These are phyloP conservation scores for Vitis hybrid DNA, from an alignment of 177 flowering plant genomes.

Conservation along the genomic window DNA sequence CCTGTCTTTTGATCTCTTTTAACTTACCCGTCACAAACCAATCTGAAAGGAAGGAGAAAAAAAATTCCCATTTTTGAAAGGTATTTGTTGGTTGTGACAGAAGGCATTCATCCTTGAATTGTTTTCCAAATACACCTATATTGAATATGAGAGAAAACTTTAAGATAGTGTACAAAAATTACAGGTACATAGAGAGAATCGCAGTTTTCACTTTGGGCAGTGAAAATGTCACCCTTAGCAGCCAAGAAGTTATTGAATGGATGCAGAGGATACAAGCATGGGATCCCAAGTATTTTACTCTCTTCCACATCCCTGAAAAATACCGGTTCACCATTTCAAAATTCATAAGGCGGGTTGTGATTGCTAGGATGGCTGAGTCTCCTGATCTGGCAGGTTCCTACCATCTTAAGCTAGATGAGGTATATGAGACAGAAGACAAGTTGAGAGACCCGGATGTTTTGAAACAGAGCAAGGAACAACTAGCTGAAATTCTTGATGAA, in stretches of 20 bases:
- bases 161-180: constrained; percentile 4
- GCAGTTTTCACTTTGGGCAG: constrained; percentile 52
- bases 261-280: constrained; percentile 83
- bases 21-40: background rate
- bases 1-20: background rate
- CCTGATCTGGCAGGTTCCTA: constrained; percentile 81
- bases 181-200: constrained; percentile 85
- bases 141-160: background rate
- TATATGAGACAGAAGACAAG: constrained; percentile 77
- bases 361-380: constrained; percentile 86
- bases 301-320: constrained; percentile 67
- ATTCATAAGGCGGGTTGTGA: constrained; percentile 72
- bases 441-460: constrained; percentile 48
- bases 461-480: constrained; percentile 53
- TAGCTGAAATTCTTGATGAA: constrained; percentile 68
- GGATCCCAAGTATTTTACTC: constrained; percentile 81
- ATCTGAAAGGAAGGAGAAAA: too few relatives aligned
- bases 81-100: too few relatives aligned
- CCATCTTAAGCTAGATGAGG: constrained; percentile 69
- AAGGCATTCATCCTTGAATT: background rate
- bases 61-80: too few relatives aligned
- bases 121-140: background rate
- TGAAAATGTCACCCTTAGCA: constrained; percentile 23
- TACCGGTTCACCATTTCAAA: constrained; percentile 55
- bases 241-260: constrained; percentile 64